These are phyloP conservation scores for Irpex rosettiformis DNA, from an alignment of 1,284 basidiomycete genomes.

Conservation along the genomic window DNA sequence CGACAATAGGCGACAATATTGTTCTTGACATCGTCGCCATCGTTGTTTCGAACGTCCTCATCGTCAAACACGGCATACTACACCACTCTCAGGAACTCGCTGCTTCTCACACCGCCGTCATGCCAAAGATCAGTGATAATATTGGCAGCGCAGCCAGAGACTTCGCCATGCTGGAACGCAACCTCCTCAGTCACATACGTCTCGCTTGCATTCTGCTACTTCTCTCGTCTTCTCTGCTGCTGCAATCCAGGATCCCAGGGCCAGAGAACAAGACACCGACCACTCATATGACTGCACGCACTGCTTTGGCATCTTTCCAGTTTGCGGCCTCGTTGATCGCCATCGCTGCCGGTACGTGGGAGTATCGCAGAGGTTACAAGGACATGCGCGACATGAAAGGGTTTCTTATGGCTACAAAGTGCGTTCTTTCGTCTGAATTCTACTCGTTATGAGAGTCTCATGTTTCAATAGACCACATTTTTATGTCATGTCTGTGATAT, in stretches of 20 bases:
- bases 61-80: neutral
- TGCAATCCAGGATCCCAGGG: constrained; percentile 54
- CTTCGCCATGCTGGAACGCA: constrained; percentile 73
- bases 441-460: constrained; percentile 11
- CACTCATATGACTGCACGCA: constrained; percentile 9
- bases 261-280: constrained; percentile 5
- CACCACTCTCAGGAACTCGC: neutral
- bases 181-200: constrained; percentile 63
- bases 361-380: constrained; percentile 55
- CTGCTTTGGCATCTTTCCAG: constrained; percentile 29
- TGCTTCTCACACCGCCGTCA: constrained; percentile 7
- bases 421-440: constrained; percentile 25
- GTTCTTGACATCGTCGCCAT: neutral
- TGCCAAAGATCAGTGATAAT: constrained; percentile 31
- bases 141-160: constrained; percentile 55
- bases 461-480: constrained; percentile 43
- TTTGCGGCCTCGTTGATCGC: constrained; percentile 46
- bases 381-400: constrained; percentile 55
- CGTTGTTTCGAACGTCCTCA: neutral
- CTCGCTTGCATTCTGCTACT: constrained; percentile 62
- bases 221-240: constrained; percentile 58
- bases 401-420: constrained; percentile 60
- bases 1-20: no score
- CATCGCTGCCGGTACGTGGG: constrained; percentile 56
- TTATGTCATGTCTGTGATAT: constrained; percentile 45